phyloP scores from a whole-genome alignment of 2,329 filamentous ascomycete genomes.

The Penicillium crustosum region DNA sequence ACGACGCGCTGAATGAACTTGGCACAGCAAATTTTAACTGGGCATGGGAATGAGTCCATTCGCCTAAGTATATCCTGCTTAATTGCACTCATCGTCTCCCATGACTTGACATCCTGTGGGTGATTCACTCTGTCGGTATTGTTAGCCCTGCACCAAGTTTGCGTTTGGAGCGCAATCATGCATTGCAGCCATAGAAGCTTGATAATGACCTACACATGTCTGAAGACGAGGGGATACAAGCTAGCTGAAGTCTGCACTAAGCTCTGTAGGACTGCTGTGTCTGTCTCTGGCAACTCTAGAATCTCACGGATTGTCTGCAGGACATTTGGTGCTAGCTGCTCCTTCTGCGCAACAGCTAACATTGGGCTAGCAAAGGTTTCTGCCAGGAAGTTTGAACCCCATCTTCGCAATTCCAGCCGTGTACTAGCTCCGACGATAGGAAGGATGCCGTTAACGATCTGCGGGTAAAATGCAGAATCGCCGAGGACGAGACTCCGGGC shows the following conservation, averaged over 20 bases:
- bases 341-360: slow-evolving; percentile 74
- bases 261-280: slow-evolving; percentile 77
- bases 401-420: slow-evolving; percentile 80
- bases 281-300: slow-evolving; percentile 70
- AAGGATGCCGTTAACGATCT: slow-evolving; percentile 89
- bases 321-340: slow-evolving; percentile 71
- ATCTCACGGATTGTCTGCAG: slow-evolving; percentile 73
- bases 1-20: slow-evolving; percentile 96
- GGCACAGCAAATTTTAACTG: slow-evolving; percentile 88
- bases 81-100: slow-evolving; percentile 84
- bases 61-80: slow-evolving; percentile 84
- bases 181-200: slow-evolving; percentile 16
- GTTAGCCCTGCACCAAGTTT: slow-evolving; percentile 25
- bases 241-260: slow-evolving; percentile 86
- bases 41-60: slow-evolving; percentile 76
- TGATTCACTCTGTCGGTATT: slow-evolving; percentile 71
- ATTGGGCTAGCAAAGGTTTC: slow-evolving; percentile 95
- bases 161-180: neutral
- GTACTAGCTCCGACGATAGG: slow-evolving; percentile 78
- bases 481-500: slow-evolving; percentile 86
- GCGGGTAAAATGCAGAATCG: slow-evolving; percentile 84
- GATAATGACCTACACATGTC: slow-evolving; percentile 71
- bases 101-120: slow-evolving; percentile 74
- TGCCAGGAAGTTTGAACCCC: slow-evolving; percentile 93
- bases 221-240: slow-evolving; percentile 87